Percentiles rank a stretch among this genome's conserved stretches.
phyloP scores from a whole-genome alignment of 2,329 filamentous ascomycete genomes.

The Diaporthe ampelina region DNA sequence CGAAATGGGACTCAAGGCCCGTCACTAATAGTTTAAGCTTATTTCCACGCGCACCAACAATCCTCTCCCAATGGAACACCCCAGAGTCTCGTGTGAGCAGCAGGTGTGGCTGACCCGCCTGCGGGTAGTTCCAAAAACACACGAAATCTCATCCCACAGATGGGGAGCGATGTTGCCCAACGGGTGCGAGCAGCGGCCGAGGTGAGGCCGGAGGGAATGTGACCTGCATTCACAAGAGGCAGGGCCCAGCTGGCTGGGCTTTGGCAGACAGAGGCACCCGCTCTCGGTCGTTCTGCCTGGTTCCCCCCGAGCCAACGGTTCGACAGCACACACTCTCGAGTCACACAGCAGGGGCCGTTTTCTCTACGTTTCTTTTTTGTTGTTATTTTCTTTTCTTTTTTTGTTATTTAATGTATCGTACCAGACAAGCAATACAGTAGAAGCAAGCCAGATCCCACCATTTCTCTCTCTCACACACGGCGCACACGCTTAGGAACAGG shows the following conservation, averaged over 20 bases:
- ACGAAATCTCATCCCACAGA: background rate
- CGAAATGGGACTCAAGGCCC: constrained; percentile 20
- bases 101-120: constrained; percentile 23
- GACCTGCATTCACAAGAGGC: constrained; percentile 6
- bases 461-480: constrained; percentile 3
- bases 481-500: constrained; percentile 23
- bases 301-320: constrained; percentile 26
- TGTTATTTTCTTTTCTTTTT: constrained; percentile 23
- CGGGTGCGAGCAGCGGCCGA: constrained; percentile 27
- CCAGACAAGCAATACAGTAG: background rate
- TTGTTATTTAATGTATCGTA: constrained; percentile 25
- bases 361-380: constrained; percentile 11
- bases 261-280: background rate
- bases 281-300: constrained; percentile 17
- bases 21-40: constrained; percentile 32
- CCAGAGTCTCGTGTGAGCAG: background rate
- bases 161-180: constrained; percentile 25
- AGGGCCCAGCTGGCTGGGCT: constrained; percentile 15
- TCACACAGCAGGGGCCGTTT: constrained; percentile 21
- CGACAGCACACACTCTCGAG: background rate
- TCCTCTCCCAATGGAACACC: constrained; percentile 8
- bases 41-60: constrained; percentile 28
- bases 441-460: constrained; percentile 3
- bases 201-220: constrained; percentile 27
- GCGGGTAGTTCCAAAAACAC: constrained; percentile 12